Base-by-base conservation (phyloP, 2,329 filamentous ascomycete genomes). In the Aspergillus novoparasiticus region DNA sequence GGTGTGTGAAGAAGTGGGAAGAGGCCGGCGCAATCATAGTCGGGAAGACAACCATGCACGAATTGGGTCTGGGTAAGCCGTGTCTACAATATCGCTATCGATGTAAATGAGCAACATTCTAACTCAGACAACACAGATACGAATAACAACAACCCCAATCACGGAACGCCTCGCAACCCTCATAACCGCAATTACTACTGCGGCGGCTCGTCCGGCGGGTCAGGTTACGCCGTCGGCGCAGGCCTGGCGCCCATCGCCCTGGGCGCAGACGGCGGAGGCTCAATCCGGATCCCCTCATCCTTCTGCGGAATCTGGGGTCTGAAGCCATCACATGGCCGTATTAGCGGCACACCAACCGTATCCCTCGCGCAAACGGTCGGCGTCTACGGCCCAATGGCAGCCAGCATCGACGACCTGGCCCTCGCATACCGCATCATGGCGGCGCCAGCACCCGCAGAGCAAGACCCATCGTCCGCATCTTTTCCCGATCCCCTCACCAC, bases 241-340 rank as follows among this genome's bases (percentile, higher is more conserved):
- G 92, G 92, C 2, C 78, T 95, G 28, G 83, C 94, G 3, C 91
- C 92, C n/a, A 87, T 80, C 65, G 86, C 87, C 1, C 81, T 94
- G 30, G 92, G 91, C 43, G 89, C 89, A 6, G 91, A 94, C 70
- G 90, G 90, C 1, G 90, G 91, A 43, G 91, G 91, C 64, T 91
- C 88, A 64, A 86, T 92, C 61, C 88, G 92, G 45, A 86, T 95
- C 43, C 92, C 92, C 0, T 80, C 88, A 0, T 84, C 85, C 36
- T 94, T 91, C 80, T 95, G 92, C 75, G 92, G 92, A 56, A 80
- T 92, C 26, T 96, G 90, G 77, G 93, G 93, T 2, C 83, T 97
- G 63, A 96, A 97, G 77, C 83, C 92, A 1, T 89, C 87, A 0
- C 90, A 95, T 73, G 86, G 89, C 71, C 89, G 93, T 43, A 85